A percentile compares a stretch with the other conserved stretches of the same genome.
These are phyloP conservation scores for Mycena rosella DNA, from an alignment of 768 basidiomycete genomes.

Conservation along the genomic window DNA sequence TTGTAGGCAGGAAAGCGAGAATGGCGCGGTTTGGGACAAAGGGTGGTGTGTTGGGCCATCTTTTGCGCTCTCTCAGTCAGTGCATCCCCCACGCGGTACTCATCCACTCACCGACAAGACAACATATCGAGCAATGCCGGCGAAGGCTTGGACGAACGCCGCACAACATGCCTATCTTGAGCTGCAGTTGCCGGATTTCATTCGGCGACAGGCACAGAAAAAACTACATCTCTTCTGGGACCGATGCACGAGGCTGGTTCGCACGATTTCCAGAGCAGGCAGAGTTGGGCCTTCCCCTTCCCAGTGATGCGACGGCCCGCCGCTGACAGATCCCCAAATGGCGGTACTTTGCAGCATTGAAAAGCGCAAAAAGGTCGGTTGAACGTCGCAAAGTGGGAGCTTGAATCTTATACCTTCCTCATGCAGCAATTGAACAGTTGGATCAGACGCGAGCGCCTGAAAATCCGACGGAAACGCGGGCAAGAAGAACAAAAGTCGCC, in stretches of 20 bases:
- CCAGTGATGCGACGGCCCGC: not conserved
- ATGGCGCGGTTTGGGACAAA: no score
- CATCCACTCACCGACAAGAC: no score
- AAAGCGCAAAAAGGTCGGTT: no score
- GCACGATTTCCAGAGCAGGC: not conserved
- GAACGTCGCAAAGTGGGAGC: no score
- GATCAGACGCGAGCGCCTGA: not conserved
- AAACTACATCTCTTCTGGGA: not conserved
- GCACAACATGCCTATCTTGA: not conserved
- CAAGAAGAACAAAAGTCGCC: not conserved
- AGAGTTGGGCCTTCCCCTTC: not conserved
- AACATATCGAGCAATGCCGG: no score
- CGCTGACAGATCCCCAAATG: not conserved
- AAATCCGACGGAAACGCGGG: not conserved
- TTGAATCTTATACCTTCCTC: not conserved
- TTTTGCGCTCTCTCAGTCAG: no score
- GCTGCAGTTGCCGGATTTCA: not conserved
- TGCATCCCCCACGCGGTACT: no score
- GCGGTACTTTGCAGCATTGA: not conserved
- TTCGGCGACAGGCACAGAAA: not conserved
- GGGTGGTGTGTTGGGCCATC: no score
- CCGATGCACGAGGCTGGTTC: not conserved
- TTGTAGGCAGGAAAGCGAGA: no score
- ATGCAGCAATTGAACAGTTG: not conserved
- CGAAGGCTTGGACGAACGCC: not conserved